Base-by-base conservation (phyloP, 2,329 filamentous ascomycete genomes). In the Paraconiothyrium brasiliense region DNA sequence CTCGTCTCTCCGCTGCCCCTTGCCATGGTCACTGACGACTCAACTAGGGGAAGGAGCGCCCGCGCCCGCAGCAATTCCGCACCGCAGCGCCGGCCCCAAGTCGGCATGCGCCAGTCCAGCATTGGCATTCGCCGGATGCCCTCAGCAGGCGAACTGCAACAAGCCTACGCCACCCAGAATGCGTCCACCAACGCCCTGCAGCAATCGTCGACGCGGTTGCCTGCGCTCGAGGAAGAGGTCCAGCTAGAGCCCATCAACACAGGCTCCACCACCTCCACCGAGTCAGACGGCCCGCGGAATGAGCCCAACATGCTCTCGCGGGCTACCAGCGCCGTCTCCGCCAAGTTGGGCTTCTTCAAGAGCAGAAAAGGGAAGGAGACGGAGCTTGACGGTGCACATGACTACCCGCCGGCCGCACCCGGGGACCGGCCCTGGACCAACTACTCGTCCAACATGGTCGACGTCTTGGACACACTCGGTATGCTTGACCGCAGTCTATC, bases 381-480 rank as follows among this genome's bases (percentile, higher is more conserved):
- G n/a, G 54, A 57, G 20, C 34, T 27, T 24, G 32, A 27, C 2
- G 20, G 34, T 13, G 39, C 37, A 13, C 20, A 22, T 1, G 39
- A 48, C 11, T 54, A 57, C 32, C 34, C 37, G 11, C 55, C 62
- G 13, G 49, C 46, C 4, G 14, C 46, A 20, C 50, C 27, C 0
- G 43, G 46, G 10, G 62, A 61, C 8, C 58, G 43, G 4, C 56
- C 54, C n/a, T 54, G 50, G 50, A 65, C 66, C 57, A 69, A 90
- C 63, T 90, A 91, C 70, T 85, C 87, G 30, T 78, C 84, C 11
- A 84, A 86, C 65, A 82, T 92, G 66, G 89, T 91, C 7, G 88
- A 91, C 75, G 79, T 91, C 16, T 79, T 92, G 54, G 89, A 92
- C 78, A 86, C 90, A 35, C 83, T 92, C 65, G 89, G 89, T 90